Conservation (phyloP, 257 asterid species). For the Solanum microdontum region DNA sequence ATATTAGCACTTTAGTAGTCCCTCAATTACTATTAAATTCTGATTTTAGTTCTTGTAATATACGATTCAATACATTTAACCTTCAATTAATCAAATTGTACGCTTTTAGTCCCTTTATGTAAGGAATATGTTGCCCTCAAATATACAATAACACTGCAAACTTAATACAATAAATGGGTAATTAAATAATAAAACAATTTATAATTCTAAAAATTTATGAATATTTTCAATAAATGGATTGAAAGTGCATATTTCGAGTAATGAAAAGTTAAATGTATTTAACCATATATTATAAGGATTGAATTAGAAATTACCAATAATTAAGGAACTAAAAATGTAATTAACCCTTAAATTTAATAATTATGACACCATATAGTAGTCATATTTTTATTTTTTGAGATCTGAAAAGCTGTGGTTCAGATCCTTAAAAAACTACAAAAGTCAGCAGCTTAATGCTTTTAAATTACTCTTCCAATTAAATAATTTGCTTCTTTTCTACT, state of each 20-base stretch:
- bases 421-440: background rate
- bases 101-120: background rate
- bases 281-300: background rate
- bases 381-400: background rate
- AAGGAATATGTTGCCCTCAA: background rate
- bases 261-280: background rate
- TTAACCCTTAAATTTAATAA: background rate
- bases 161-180: background rate
- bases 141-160: background rate
- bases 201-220: background rate
- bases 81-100: background rate
- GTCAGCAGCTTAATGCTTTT: conserved; percentile 3
- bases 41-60: background rate
- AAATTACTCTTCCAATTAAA: background rate
- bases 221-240: background rate
- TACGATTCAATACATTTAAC: background rate
- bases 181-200: background rate
- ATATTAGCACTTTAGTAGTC: background rate
- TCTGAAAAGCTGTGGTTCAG: background rate
- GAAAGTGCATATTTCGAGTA: background rate
- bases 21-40: background rate
- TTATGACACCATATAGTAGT: background rate
- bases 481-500: background rate
- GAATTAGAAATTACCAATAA: background rate
- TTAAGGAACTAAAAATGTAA: background rate